Conservation (phyloP, 192 early-diverging fungal species). For the Linnemannia elongata region DNA sequence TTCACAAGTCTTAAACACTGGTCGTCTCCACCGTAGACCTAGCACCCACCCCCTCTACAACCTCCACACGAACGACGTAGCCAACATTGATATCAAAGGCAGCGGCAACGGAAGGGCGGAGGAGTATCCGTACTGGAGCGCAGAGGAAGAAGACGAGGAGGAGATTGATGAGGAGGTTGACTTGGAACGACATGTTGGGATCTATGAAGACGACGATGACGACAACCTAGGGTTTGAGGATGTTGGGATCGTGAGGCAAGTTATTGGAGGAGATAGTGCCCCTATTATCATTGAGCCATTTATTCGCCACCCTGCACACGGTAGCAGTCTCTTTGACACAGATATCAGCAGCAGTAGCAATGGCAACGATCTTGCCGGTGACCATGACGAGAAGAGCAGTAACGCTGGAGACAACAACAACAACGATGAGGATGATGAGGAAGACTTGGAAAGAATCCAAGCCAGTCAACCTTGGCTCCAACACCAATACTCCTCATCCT, state of each 20-base stretch:
- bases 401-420: background rate
- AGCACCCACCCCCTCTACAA: background rate
- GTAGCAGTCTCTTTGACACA: background rate
- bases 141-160: background rate
- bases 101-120: background rate
- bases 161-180: background rate
- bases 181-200: background rate
- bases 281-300: background rate
- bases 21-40: background rate
- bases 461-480: background rate
- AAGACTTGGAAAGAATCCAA: background rate
- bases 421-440: background rate
- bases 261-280: background rate
- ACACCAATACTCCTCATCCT: background rate
- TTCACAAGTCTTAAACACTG: background rate
- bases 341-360: background rate
- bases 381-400: background rate
- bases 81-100: background rate
- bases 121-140: background rate
- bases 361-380: background rate
- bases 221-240: background rate
- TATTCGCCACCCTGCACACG: background rate
- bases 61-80: background rate
- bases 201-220: background rate
- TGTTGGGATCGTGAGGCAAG: background rate